Evolutionary conservation across 2,329 filamentous ascomycete species (phyloP), one percentile per base, ranked within the genome.

Genomic region (Aureobasidium mangrovei): DNA sequence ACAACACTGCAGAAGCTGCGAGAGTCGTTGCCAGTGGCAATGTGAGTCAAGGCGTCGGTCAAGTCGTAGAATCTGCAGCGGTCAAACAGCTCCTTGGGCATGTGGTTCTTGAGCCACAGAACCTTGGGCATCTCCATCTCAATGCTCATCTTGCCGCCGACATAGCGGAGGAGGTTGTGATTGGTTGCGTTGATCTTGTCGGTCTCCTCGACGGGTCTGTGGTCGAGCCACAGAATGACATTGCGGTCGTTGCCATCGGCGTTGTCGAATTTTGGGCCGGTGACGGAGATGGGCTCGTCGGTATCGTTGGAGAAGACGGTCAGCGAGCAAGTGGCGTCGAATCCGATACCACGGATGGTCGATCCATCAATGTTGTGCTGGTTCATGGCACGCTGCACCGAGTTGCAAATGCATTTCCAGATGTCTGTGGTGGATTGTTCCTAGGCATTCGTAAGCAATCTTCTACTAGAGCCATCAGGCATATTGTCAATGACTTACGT

Each of bases 91-190:
- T 95, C 88, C 54, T 86, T 79, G 2, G 93, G 86, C 93, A 98
- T 97, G 73, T 97, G 82, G 72, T 95, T 95, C 79, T 97, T 97
- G 67, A 98, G 79, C 93, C 93, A 98, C 56, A 97, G 78, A 1
- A 96, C 88, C 74, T 98, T 98, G 60, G 93, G 93, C 54, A 98
- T 94, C 70, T 98, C 93, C 93, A 98, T 98, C 76, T 98, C 93
- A 60, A 96, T 91, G 68, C 89, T 95, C 93, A 98, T 98, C 69
- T 86, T 91, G 59, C 93, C 93, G 62, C 93, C 93, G 18, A 98
- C 93, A 67, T 98, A 98, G 65, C 90, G 86, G 56, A 98, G 81
- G 53, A 98, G 77, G 70, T 94, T 93, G 76, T 98, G 93, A 52
- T 84, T 79, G 2, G 93, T 97, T 53, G 83, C 82, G 70, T 98